Evolutionary conservation across 1,284 basidiomycete genomes (phyloP).

Genomic region (Cutaneotrichosporon dermatis): DNA sequence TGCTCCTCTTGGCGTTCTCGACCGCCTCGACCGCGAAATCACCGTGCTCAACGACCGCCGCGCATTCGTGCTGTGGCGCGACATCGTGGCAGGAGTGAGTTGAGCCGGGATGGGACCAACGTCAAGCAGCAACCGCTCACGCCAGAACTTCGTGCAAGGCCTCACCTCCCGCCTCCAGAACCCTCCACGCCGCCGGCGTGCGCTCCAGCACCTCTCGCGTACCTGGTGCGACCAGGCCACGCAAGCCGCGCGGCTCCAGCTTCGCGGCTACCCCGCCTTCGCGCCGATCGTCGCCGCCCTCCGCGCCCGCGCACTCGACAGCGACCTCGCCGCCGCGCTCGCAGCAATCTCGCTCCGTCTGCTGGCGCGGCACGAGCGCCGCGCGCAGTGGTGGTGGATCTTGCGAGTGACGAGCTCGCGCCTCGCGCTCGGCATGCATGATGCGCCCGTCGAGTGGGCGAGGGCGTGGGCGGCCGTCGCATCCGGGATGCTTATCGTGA

Average conservation of each 20-base stretch:
- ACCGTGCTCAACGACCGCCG: conserved; percentile 5
- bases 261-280: conserved; percentile 1
- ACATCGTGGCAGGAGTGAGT: conserved; percentile 32
- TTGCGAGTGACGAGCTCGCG: conserved; percentile 5
- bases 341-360: conserved; percentile 27
- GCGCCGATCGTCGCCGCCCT: conserved; percentile 12
- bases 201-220: conserved; percentile 22
- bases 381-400: conserved; percentile 40
- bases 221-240: conserved; percentile 32
- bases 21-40: conserved; percentile 9
- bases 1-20: conserved; percentile 5
- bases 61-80: conserved; percentile 23
- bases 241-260: conserved; percentile 17
- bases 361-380: conserved; percentile 22
- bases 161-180: conserved; percentile 22
- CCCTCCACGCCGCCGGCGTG: conserved; percentile 30
- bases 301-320: conserved; percentile 32
- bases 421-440: background rate
- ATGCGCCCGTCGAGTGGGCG: conserved; percentile 17
- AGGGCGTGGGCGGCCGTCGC: conserved; percentile 24
- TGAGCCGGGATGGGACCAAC: no score
- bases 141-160: conserved; percentile 13
- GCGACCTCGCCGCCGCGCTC: conserved; percentile 32
- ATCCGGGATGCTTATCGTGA: conserved; percentile 29
- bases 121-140: conserved; percentile 2